Conservation (phyloP, 1,284 basidiomycete genomes). For the Trichosporon ovoides region DNA sequence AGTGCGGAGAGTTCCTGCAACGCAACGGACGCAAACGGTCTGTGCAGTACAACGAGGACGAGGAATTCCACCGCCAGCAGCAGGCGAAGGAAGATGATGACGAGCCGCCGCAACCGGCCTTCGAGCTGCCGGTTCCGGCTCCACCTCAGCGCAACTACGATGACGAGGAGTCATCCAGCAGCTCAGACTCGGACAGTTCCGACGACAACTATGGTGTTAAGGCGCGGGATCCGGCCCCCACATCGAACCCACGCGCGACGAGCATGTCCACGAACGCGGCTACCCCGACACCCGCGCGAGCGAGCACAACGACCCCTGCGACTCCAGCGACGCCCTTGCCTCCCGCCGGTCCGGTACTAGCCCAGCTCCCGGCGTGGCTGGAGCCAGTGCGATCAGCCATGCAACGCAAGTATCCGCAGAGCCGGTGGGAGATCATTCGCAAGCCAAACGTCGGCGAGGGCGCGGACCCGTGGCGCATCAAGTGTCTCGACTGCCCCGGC, state of each 20-base stretch:
- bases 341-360: background rate
- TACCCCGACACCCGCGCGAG: conserved; percentile 1
- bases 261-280: conserved; percentile 1
- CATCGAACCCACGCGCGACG: conserved; percentile 8
- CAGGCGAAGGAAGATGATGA: conserved; percentile 51
- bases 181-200: conserved; percentile 19
- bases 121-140: conserved; percentile 12
- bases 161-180: conserved; percentile 24
- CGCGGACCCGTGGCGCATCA: conserved; percentile 72
- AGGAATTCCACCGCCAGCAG: conserved; percentile 60
- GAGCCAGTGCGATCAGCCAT: conserved; percentile 59
- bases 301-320: conserved; percentile 6
- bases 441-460: conserved; percentile 52
- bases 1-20: conserved; percentile 64
- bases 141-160: conserved; percentile 18
- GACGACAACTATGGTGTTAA: conserved; percentile 21
- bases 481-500: conserved; percentile 75
- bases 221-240: conserved; percentile 8
- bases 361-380: conserved; percentile 65
- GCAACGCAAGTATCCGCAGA: conserved; percentile 69
- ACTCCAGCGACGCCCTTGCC: conserved; percentile 3
- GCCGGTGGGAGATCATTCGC: conserved; percentile 72
- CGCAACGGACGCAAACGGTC: conserved; percentile 22
- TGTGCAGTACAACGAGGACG: conserved; percentile 49
- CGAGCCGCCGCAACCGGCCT: conserved; percentile 9